These are phyloP conservation scores for Margaritispora aquatica DNA, from an alignment of 495 filamentous ascomycete genomes.

Conservation along the genomic window DNA sequence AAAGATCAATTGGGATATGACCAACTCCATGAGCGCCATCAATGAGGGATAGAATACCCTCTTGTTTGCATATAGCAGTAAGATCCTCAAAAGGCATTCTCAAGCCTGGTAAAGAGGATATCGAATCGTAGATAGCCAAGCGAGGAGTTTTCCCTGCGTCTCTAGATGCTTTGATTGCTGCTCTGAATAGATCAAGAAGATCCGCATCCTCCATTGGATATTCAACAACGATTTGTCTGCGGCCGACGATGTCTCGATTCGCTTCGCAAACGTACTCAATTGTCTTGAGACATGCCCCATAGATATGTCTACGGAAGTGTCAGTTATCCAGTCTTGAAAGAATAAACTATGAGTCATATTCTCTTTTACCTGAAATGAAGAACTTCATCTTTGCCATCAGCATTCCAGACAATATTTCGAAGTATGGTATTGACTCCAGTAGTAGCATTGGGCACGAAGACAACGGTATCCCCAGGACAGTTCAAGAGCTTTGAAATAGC, in stretches of 20 bases:
- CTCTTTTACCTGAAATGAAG: slow-evolving; percentile 47
- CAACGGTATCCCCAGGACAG: slow-evolving; percentile 54
- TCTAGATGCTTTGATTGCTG: slow-evolving; percentile 36
- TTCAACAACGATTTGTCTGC: slow-evolving; percentile 35
- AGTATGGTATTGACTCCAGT: slow-evolving; percentile 76
- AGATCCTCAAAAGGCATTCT: slow-evolving; percentile 72
- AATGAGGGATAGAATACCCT: slow-evolving; percentile 52
- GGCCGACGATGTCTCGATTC: slow-evolving; percentile 27
- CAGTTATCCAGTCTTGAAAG: background rate
- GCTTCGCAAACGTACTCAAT: slow-evolving; percentile 61
- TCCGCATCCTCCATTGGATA: slow-evolving; percentile 58
- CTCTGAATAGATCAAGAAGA: slow-evolving; percentile 45
- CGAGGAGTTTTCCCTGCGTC: slow-evolving; percentile 37
- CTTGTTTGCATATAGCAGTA: slow-evolving; percentile 52
- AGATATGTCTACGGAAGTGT: slow-evolving; percentile 36
- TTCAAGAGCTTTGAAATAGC: slow-evolving; percentile 59
- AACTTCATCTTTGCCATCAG: slow-evolving; percentile 51
- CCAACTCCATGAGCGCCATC: slow-evolving; percentile 83
- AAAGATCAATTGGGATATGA: slow-evolving; percentile 63
- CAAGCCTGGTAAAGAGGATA: slow-evolving; percentile 68
- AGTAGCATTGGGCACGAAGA: slow-evolving; percentile 79
- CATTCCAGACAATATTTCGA: slow-evolving; percentile 53
- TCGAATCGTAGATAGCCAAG: slow-evolving; percentile 75
- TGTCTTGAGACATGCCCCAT: slow-evolving; percentile 66
- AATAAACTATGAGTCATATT: background rate